phyloP scores from a whole-genome alignment of 2,329 filamentous ascomycete species.

The Clonostachys byssicola region DNA sequence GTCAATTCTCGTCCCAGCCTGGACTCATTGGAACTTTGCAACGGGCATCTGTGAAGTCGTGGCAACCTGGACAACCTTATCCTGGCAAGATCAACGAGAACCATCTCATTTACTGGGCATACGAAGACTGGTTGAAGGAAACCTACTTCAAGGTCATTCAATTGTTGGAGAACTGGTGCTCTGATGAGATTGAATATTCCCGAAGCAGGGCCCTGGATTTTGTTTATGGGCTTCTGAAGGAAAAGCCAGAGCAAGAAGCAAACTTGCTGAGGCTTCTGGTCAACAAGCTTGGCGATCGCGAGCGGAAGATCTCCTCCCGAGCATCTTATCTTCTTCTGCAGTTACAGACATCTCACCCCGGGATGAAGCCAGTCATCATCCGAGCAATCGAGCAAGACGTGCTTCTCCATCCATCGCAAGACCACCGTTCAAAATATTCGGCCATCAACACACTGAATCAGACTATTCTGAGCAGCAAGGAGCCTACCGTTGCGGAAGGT shows the following conservation, averaged over 20 bases:
- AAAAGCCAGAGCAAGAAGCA: slow-evolving; percentile 96
- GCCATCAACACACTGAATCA: slow-evolving; percentile 96
- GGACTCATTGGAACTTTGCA: slow-evolving; percentile 69
- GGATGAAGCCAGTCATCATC: slow-evolving; percentile 90
- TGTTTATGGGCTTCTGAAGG: slow-evolving; percentile 84
- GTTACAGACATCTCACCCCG: slow-evolving; percentile 79
- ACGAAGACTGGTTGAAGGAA: slow-evolving; percentile 92
- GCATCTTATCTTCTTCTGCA: slow-evolving; percentile 93
- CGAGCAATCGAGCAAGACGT: slow-evolving; percentile 83
- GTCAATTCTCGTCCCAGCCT: slow-evolving; percentile 75
- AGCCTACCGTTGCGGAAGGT: slow-evolving; percentile 74
- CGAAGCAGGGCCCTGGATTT: slow-evolving; percentile 85
- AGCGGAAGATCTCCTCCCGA: slow-evolving; percentile 91
- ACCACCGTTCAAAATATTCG: slow-evolving; percentile 87
- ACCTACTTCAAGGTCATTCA: slow-evolving; percentile 92
- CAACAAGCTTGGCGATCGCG: slow-evolving; percentile 93
- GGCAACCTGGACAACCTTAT: slow-evolving; percentile 66
- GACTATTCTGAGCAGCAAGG: slow-evolving; percentile 82
- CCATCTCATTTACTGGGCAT: slow-evolving; percentile 85
- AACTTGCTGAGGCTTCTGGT: slow-evolving; percentile 88
- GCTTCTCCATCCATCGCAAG: slow-evolving; percentile 83
- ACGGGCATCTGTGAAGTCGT: slow-evolving; percentile 49
- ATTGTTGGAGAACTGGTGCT: slow-evolving; percentile 87
- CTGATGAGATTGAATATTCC: slow-evolving; percentile 92
- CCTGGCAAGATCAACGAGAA: slow-evolving; percentile 69